phyloP scores from a whole-genome alignment of 106 monocot genomes.

The Allium sativum region DNA sequence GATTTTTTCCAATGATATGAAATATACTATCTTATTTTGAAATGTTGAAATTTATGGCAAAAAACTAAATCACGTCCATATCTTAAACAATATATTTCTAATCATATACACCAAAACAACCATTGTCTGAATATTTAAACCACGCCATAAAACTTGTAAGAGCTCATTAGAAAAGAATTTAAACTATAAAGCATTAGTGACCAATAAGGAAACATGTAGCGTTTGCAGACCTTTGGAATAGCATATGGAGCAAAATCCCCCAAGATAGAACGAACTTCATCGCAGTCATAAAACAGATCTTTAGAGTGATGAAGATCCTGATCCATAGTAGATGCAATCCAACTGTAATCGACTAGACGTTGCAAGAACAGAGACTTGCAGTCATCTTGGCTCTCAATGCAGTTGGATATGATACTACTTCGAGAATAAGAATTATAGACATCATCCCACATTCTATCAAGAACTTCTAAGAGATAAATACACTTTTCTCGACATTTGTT shows the following conservation, averaged over 20 bases:
- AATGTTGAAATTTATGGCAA: too few relatives aligned
- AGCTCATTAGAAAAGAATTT: too few relatives aligned
- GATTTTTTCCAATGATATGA: too few relatives aligned
- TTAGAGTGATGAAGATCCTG: conserved; percentile 57
- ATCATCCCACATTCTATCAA: conserved; percentile 95
- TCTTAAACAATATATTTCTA: too few relatives aligned
- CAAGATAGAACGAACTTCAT: conserved; percentile 55
- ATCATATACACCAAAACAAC: too few relatives aligned
- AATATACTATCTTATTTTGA: too few relatives aligned
- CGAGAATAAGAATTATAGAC: conserved; percentile 32
- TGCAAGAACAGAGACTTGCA: conserved; percentile 61
- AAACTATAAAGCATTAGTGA: too few relatives aligned
- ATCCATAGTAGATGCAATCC: conserved; percentile 68
- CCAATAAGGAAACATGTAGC: too few relatives aligned
- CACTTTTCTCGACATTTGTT: conserved; percentile 42
- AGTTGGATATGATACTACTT: conserved; percentile 8
- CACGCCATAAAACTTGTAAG: too few relatives aligned
- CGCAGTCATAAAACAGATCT: conserved; percentile 74
- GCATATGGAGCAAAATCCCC: conserved; percentile 72
- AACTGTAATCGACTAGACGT: conserved; percentile 34
- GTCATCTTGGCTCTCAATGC: conserved; percentile 12
- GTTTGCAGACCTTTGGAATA: conserved; percentile 60
- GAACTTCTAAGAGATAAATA: conserved; percentile 82
- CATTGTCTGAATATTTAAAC: too few relatives aligned
- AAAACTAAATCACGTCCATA: too few relatives aligned